phyloP scores from a whole-genome alignment of 2,329 filamentous ascomycete genomes.

The Fusarium globosum region DNA sequence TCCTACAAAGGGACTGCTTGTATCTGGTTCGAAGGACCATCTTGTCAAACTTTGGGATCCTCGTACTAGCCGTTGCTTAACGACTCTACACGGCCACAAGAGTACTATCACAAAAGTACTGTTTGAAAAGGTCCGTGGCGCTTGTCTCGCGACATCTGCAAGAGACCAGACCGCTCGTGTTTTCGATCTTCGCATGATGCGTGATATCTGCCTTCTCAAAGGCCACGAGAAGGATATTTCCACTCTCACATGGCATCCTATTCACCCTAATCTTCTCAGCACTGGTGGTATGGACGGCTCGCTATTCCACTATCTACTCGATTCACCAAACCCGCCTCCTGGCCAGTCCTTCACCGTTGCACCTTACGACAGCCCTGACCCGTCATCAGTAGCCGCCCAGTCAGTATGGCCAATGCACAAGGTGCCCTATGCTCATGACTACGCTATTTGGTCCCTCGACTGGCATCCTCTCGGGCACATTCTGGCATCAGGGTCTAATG shows the following conservation, averaged over 20 bases:
- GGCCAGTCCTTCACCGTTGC: slow-evolving; percentile 78
- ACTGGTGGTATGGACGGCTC: slow-evolving; percentile 92
- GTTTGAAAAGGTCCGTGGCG: slow-evolving; percentile 87
- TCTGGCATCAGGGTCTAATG: slow-evolving; percentile 93
- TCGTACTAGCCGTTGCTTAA: slow-evolving; percentile 87
- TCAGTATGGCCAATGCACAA: slow-evolving; percentile 93
- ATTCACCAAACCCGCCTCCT: slow-evolving; percentile 87
- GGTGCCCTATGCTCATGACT: slow-evolving; percentile 88
- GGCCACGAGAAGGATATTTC: slow-evolving; percentile 98
- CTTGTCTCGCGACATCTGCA: slow-evolving; percentile 90
- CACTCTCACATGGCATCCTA: slow-evolving; percentile 91
- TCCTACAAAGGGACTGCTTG: slow-evolving; percentile 90
- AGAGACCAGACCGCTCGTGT: slow-evolving; percentile 92
- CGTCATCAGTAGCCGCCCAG: slow-evolving; percentile 81
- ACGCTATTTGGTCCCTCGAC: slow-evolving; percentile 96
- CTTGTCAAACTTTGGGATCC: slow-evolving; percentile 98
- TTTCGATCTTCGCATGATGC: slow-evolving; percentile 98
- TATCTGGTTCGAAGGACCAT: slow-evolving; percentile 97
- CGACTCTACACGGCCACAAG: slow-evolving; percentile 95
- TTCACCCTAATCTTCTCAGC: slow-evolving; percentile 88
- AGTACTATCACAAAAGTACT: slow-evolving; percentile 94
- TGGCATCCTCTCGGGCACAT: slow-evolving; percentile 98
- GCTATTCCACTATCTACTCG: slow-evolving; percentile 92
- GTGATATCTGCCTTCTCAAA: slow-evolving; percentile 91
- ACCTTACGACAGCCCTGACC: slow-evolving; percentile 87